Base-by-base conservation (phyloP, 2,329 filamentous ascomycete species). In the Aspergillus sp. region DNA sequence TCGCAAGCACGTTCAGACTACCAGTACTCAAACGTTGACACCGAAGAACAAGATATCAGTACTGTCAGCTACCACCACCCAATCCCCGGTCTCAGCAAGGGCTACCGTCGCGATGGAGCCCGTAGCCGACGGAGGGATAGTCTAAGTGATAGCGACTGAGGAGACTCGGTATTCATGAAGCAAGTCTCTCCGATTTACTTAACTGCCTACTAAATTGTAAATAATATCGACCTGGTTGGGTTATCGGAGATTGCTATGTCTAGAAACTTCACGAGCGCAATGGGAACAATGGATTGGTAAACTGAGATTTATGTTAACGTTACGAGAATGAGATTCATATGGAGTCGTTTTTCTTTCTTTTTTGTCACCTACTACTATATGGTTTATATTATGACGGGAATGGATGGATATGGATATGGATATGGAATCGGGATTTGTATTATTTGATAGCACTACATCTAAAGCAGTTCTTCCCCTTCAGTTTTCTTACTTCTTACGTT, bases 41-140 rank as follows among this genome's bases (percentile, higher is more conserved):
- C 74, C 0, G 74, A 79, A 22, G 70, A 76, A 3, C 74, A 79
- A 18, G 70, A 76, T 3, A 74, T 74, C 0, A 81, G 82, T 9
- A 83, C 81, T 12, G 83, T 82, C 69, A 77, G 75, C 48, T 86
- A 86, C 64, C 79, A 81, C 24, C 83, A 83, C 70, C 78, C 83
- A 8, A 82, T 86, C 48, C 82, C 83, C 0, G 82, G 80, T 0
- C 62, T 85, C 64, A 81, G 76, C 57, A 74, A 75, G 61, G 75
- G 74, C 9, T 77, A 77, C 54, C 69, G 74, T 11, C 73, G 74
- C 26, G 71, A 74, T 36, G 67, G 66, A 12, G 66, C 68, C 17
- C 66, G 68, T n/a, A 73, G 78, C 38, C 71, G 74, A 17, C 69
- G 81, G 44, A 75, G 81, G 59, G 81, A 83, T 61, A 82, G 79